Evolutionary conservation across 257 asterid species (phyloP).

Genomic region (Avicennia marina): DNA sequence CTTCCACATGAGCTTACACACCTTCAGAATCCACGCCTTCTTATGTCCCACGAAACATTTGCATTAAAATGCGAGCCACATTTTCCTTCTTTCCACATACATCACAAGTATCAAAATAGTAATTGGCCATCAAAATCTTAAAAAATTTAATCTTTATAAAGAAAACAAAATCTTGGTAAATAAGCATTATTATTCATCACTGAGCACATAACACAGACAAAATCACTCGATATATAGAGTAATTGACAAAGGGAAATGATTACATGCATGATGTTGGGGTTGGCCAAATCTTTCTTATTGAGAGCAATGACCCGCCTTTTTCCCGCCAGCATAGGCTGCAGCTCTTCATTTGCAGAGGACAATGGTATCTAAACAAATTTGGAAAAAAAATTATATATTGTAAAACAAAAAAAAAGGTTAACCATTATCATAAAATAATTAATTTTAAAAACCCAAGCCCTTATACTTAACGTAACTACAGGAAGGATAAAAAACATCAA

Average conservation of each 20-base stretch:
- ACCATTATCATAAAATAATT: too few species aligned
- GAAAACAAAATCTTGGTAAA: background rate
- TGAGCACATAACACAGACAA: too few species aligned
- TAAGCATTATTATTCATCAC: too few species aligned
- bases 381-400: background rate
- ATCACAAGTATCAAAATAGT: too few species aligned
- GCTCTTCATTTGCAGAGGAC: slow-evolving; percentile 74
- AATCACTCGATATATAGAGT: background rate
- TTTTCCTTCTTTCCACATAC: too few species aligned
- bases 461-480: background rate
- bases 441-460: too few species aligned
- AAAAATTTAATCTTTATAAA: background rate
- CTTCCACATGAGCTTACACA: too few species aligned
- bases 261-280: slow-evolving; percentile 88
- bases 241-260: background rate
- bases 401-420: background rate
- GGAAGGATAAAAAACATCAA: too few species aligned
- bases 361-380: slow-evolving; percentile 58
- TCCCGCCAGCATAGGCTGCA: slow-evolving; percentile 73
- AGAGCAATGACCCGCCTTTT: slow-evolving; percentile 79
- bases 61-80: too few species aligned
- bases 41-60: too few species aligned
- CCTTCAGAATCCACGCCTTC: too few species aligned
- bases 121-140: too few species aligned
- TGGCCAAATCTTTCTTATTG: slow-evolving; percentile 94